Evolutionary conservation across 78 protist genomes (phyloP).

Genomic region (Chrysochromulina parva): DNA sequence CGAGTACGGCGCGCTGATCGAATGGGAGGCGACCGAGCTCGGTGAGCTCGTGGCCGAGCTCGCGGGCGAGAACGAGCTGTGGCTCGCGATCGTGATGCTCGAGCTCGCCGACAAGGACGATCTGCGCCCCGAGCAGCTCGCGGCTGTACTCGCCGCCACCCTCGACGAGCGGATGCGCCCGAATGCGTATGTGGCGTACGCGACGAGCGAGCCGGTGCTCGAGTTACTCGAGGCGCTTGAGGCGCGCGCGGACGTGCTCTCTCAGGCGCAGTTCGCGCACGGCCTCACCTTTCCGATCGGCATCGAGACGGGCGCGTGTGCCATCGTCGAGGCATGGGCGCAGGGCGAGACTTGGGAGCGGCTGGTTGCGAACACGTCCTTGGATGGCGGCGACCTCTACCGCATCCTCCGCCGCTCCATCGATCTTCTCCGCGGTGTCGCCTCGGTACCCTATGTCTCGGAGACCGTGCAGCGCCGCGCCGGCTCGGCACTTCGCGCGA

Average conservation of each 20-base stretch:
- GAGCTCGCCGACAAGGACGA: not conserved
- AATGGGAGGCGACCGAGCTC: not conserved
- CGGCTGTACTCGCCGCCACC: not conserved
- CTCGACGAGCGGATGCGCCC: constrained; percentile 14
- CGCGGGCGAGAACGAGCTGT: not conserved
- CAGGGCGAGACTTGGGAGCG: not conserved
- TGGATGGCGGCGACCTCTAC: not conserved
- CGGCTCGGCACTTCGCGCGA: not conserved
- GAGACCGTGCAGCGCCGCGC: not conserved
- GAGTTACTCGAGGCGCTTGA: not conserved
- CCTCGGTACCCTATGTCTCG: not conserved
- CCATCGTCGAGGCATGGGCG: constrained; percentile 24
- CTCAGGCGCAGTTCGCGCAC: not conserved
- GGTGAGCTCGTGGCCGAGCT: not conserved
- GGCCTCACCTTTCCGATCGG: not conserved
- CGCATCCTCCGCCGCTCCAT: not conserved
- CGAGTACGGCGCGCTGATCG: not conserved
- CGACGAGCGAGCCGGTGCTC: not conserved
- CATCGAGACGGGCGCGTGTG: not conserved
- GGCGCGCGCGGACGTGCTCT: not conserved
- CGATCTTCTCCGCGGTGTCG: not conserved
- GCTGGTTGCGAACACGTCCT: not conserved
- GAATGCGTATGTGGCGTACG: not conserved
- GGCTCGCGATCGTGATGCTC: not conserved
- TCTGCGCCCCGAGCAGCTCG: not conserved